Evolutionary conservation across 2,329 filamentous ascomycete genomes (phyloP).

Genomic region (Aspergillus pseudonomiae): DNA sequence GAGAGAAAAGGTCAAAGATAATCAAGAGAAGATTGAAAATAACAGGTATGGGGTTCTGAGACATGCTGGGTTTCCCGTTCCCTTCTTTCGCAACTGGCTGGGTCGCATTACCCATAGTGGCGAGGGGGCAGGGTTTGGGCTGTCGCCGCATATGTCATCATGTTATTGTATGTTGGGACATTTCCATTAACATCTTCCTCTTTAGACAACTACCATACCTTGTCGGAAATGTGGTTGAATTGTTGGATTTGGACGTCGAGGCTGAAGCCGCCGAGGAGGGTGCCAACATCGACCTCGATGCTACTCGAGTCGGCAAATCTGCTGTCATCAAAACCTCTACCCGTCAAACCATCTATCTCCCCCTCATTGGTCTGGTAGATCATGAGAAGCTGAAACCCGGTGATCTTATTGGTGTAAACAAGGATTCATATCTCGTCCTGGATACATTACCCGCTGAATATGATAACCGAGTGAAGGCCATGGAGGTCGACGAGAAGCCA

Average conservation of each 20-base stretch:
- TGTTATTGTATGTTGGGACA: not conserved
- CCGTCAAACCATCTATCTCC: slow-evolving; percentile 96
- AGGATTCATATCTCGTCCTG: slow-evolving; percentile 96
- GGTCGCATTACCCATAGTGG: not conserved
- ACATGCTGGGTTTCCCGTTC: not conserved
- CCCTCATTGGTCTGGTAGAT: slow-evolving; percentile 94
- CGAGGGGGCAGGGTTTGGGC: not conserved
- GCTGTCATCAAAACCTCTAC: slow-evolving; percentile 99
- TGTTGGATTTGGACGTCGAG: slow-evolving; percentile 93
- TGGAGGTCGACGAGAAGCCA: slow-evolving; percentile 99
- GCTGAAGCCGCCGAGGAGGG: slow-evolving; percentile 96
- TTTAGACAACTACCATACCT: slow-evolving; percentile 93
- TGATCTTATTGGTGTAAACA: slow-evolving; percentile 97
- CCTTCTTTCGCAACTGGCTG: not conserved
- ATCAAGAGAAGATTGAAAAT: slow-evolving; percentile 98
- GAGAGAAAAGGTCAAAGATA: slow-evolving; percentile 99
- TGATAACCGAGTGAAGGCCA: slow-evolving; percentile 97
- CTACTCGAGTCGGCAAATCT: slow-evolving; percentile 94
- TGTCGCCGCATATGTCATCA: not conserved
- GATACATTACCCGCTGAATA: slow-evolving; percentile 98
- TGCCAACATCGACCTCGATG: slow-evolving; percentile 97
- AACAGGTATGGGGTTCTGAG: slow-evolving; percentile 68
- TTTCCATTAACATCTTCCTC: slow-evolving; percentile 17
- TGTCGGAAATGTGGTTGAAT: slow-evolving; percentile 96
- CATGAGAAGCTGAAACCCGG: slow-evolving; percentile 92